phyloP scores from a whole-genome alignment of 768 basidiomycete genomes.

The Boletus vinaceobasis region DNA sequence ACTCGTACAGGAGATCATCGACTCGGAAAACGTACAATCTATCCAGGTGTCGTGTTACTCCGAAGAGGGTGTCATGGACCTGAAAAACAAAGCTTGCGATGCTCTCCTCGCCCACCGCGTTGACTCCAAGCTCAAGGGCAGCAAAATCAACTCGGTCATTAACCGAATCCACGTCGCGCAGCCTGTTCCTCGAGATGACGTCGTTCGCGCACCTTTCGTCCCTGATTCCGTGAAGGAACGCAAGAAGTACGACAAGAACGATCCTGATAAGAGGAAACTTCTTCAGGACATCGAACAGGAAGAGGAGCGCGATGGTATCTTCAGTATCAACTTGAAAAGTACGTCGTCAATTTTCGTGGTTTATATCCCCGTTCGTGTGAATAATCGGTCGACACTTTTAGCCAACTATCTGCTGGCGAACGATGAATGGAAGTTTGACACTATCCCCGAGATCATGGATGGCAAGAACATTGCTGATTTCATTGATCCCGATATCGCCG shows the following conservation, averaged over 20 bases:
- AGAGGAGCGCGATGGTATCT: slow-evolving; percentile 88
- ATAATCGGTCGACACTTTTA: slow-evolving; percentile 33
- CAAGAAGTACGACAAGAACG: slow-evolving; percentile 83
- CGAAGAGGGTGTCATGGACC: slow-evolving; percentile 96
- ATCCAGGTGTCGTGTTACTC: slow-evolving; percentile 92
- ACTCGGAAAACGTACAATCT: slow-evolving; percentile 62
- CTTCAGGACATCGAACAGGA: slow-evolving; percentile 82
- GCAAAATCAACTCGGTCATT: slow-evolving; percentile 85
- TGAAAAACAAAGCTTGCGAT: slow-evolving; percentile 95
- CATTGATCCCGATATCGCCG: slow-evolving; percentile 94
- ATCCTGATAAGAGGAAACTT: slow-evolving; percentile 70
- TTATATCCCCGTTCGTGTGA: background rate
- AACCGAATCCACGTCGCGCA: slow-evolving; percentile 96
- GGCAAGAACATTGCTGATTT: slow-evolving; percentile 99
- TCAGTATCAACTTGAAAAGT: slow-evolving; percentile 89
- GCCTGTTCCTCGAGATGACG: slow-evolving; percentile 87
- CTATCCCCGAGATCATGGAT: slow-evolving; percentile 97
- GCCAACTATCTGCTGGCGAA: slow-evolving; percentile 89
- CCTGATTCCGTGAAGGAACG: slow-evolving; percentile 76
- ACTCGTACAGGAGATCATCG: slow-evolving; percentile 85
- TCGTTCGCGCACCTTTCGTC: slow-evolving; percentile 83
- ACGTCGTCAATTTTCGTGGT: slow-evolving; percentile 14
- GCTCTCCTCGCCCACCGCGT: slow-evolving; percentile 93
- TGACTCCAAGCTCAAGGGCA: slow-evolving; percentile 90
- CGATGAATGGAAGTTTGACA: slow-evolving; percentile 92